Evolutionary conservation across 345 rosid species (phyloP), one percentile per base, ranked within the genome.

Genomic region (Leavenworthia alabamica): DNA sequence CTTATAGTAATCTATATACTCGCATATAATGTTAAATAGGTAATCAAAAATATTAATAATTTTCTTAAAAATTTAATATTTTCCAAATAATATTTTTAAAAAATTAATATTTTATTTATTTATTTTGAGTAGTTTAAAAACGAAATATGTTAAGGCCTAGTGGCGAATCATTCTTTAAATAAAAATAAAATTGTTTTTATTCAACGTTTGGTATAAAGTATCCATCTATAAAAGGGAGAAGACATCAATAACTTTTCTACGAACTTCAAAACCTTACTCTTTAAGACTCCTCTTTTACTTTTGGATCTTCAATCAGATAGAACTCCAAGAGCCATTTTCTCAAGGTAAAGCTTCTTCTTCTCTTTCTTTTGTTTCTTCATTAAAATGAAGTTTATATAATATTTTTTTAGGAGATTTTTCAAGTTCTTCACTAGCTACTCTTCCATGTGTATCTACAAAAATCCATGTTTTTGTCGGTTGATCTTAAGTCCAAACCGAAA

Each of bases 181-280:
- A 12, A 52, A 59, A 48, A 7, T 0, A 20, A 15, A 8, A 40
- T n/a, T 8, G 12, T 58, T 58, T 51, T 51, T 4, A 61, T 20
- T 47, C 12, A 55, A 56, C 64, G 64, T 70, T 59, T 70, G 56
- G 59, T 70, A 55, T 27, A 62, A 28, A 54, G 68, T 54, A 61
- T 36, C 64, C 60, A 70, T 63, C 74, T 70, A 62, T 70, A 56
- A 22, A 70, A 70, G 12, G 26, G 45, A 56, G 59, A 40, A 32
- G 70, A 48, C 40, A 33, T 28, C 64, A 47, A 47, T 63, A 52
- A 33, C 74, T 70, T 62, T 14, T 62, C 57, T 62, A 36, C 36
- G 2, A 68, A 48, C 62, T n/a, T n/a, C n/a, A n/a, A n/a, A n/a
- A n/a, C n/a, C n/a, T 63, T 62, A 63, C 64, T 56, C 64, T 48